Evolutionary conservation across 2,329 filamentous ascomycete species (phyloP), one percentile per base, ranked within the genome.

Genomic region (Pseudocercospora pini-densiflorae): DNA sequence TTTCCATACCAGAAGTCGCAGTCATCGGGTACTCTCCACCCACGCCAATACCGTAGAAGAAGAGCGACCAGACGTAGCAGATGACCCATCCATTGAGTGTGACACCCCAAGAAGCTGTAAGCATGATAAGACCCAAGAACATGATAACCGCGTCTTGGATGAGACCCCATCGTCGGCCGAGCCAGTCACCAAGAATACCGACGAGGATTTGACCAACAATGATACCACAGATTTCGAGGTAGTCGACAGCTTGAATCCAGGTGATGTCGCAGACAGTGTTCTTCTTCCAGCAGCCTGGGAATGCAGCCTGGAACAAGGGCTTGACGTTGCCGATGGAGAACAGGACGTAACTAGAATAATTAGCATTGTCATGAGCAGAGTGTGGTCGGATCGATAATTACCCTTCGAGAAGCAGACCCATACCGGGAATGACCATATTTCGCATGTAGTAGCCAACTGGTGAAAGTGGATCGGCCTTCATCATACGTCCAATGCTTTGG

Each of bases 11-110:
- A 8, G 92, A 93, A 12, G 94, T 97, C 19, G 94, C 94, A 36
- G 94, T 98, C 86, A 97, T 97, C 69, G 94, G 94, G 77, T 98
- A 97, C 81, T 97, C 94, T 72, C 93, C 93, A 74, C 93, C 92
- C 63, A 87, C 85, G 74, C 85, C 85, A 59, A 90, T 85, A 75
- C 90, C 89, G 80, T 95, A 95, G 83, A 98, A 92, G 85, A 97
- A 97, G 43, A 98, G 87, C 45, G 92, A 92, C 91, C 92, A 97
- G 68, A 91, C 92, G 79, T 98, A 98, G 86, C 93, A 97, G 76
- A 97, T 97, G 65, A 98, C 92, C 94, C 94, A 98, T 74, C 94
- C 94, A 76, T 98, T 90, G 70, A 96, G 85, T 40, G 88, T 92
- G 33, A 91, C 81, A 68, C 94, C 94, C 94, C 94, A 98, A 24